Conservation (phyloP, 345 rosid species). For the Psidium friedrichsthalianum region DNA sequence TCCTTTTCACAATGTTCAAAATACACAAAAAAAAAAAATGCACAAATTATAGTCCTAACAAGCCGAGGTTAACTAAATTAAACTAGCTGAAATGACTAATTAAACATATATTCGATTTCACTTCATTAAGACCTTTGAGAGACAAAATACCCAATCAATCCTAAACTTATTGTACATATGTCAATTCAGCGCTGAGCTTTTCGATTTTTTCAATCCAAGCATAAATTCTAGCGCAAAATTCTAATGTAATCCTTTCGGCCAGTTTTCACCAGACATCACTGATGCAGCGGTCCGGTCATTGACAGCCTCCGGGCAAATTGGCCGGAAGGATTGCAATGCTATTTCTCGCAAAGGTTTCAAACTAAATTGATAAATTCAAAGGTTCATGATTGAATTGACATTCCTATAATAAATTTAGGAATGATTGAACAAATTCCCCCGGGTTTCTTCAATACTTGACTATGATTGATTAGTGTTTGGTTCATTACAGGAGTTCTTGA, state of each 20-base stretch:
- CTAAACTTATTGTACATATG: not conserved
- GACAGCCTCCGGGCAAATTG: not conserved
- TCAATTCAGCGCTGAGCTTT: no score
- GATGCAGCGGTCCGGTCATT: no score
- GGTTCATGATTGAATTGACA: not conserved
- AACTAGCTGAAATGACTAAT: not conserved
- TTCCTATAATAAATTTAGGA: not conserved
- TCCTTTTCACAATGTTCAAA: constrained; percentile 8
- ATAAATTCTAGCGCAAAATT: no score
- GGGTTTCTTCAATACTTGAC: not conserved
- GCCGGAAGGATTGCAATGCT: fast-evolving
- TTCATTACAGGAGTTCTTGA: not conserved
- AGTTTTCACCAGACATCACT: no score
- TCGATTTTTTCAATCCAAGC: no score
- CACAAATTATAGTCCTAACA: not conserved
- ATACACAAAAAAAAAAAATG: not conserved
- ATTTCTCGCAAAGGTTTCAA: fast-evolving
- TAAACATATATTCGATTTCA: not conserved
- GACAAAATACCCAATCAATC: not conserved
- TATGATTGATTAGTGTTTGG: not conserved
- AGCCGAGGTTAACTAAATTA: not conserved
- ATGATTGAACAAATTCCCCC: not conserved
- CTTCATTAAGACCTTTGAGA: not conserved
- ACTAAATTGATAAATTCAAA: not conserved
- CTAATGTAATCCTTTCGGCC: no score